Conservation (phyloP, 2,329 filamentous ascomycete species). For the Epichloe sibirici region DNA sequence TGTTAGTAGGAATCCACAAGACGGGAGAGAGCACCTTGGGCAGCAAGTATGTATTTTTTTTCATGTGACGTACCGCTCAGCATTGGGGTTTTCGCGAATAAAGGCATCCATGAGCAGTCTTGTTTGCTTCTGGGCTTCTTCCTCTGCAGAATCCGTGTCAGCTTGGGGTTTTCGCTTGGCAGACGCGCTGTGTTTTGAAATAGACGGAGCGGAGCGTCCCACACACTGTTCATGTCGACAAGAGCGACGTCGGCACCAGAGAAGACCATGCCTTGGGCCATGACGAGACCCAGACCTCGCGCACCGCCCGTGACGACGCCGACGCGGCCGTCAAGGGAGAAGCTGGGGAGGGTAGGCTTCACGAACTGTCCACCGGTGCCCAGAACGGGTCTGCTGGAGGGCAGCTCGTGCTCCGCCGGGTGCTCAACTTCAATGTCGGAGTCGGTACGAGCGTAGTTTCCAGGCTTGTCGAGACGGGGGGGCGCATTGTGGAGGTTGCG, state of each 20-base stretch:
- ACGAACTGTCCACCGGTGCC: constrained; percentile 71
- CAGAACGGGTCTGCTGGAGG: constrained; percentile 55
- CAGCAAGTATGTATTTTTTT: no score
- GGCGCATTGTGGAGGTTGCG: constrained; percentile 21
- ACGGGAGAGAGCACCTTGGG: background rate
- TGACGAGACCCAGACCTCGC: constrained; percentile 77
- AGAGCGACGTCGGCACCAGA: constrained; percentile 83
- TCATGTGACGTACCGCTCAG: constrained; percentile 41
- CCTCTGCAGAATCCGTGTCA: constrained; percentile 41
- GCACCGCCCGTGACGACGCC: constrained; percentile 85
- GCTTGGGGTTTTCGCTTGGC: background rate
- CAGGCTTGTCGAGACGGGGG: constrained; percentile 32
- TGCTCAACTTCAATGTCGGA: constrained; percentile 68
- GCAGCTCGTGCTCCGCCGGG: constrained; percentile 61
- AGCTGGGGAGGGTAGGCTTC: constrained; percentile 73
- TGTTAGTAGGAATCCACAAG: background rate
- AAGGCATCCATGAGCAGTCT: constrained; percentile 62
- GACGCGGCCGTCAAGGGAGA: constrained; percentile 75
- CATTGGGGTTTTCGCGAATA: constrained; percentile 64
- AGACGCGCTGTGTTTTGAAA: background rate
- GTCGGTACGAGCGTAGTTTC: constrained; percentile 69
- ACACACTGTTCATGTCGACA: constrained; percentile 76
- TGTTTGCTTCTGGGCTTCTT: constrained; percentile 72
- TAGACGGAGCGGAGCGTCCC: background rate
- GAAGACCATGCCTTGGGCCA: constrained; percentile 82